Base-by-base conservation (phyloP, 1,284 basidiomycete species). In the Omphalotus olearius region DNA sequence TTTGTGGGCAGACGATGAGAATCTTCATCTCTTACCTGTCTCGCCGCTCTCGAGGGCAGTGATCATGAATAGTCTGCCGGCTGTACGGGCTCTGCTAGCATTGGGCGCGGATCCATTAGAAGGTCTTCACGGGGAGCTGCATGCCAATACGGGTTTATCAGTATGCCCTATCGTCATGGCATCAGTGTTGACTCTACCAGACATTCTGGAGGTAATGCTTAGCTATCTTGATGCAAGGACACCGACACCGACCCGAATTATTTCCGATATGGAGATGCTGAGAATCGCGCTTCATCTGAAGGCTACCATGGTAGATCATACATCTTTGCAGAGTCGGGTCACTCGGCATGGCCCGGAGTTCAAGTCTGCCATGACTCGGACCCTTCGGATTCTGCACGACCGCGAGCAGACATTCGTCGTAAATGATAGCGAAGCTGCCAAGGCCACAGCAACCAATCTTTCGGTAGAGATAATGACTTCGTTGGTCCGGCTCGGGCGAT, bases 91-190 rank as follows among this genome's bases (percentile, higher is more conserved):
- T 10, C 26, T 50, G 10, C 39, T 50, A 16, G 28, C 36, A 23
- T 20, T 50, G 18, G 53, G 48, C 6, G 44, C 47, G 4, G 48
- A 54, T 50, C 53, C 48, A 25, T 38, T 54, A 20, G 53, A 54
- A 41, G 18, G 39, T 16, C 28, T 47, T 40, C 26, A 10, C 20
- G 14, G 16, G 23, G 9, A 40, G 3, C 13, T 17, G 2, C 16
- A 47, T 10, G 17, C 45, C 14, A 23, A 17, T 14, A 36, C 40
- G 14, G 36, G 36, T 38, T 40, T 39, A 10, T 50, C 48, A n/a
- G 44, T 50, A 7, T 47, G 48, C 30, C 48, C 53, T 1, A 16
- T 46, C n/a, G 48, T 50, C 17, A 25, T 50, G 17, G 48, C 48
- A 4, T 42, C 48, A 5, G 53, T 47, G 6, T 37, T 51, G 13